These are phyloP conservation scores for Porphyrellus cyaneotinctus DNA, from an alignment of 768 basidiomycete genomes.

Conservation along the genomic window DNA sequence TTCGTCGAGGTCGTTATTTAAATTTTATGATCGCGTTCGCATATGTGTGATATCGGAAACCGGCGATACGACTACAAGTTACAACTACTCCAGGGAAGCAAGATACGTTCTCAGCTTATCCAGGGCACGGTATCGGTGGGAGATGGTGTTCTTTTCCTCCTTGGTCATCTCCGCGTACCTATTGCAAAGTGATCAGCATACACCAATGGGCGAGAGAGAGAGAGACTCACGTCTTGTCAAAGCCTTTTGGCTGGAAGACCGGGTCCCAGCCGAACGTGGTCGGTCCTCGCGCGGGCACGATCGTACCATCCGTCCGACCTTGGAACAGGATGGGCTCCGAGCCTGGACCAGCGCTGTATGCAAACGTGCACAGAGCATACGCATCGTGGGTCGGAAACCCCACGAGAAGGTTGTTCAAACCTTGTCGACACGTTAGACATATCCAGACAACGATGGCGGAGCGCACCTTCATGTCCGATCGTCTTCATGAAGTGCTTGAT, in stretches of 20 bases:
- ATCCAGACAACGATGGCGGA: background rate
- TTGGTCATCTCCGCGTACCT: constrained; percentile 69
- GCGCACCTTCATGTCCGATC: constrained; percentile 78
- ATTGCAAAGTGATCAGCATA: background rate
- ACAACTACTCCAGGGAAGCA: constrained; percentile 1
- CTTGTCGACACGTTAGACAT: constrained; percentile 34
- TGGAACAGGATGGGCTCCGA: constrained; percentile 79
- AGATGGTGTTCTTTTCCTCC: constrained; percentile 59
- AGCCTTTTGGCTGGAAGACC: constrained; percentile 73
- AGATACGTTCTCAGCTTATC: constrained; percentile 51
- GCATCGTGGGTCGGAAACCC: constrained; percentile 77
- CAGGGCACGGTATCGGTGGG: constrained; percentile 62
- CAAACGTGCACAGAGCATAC: constrained; percentile 93
- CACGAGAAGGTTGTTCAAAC: constrained; percentile 76
- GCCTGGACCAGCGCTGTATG: constrained; percentile 83
- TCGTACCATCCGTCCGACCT: constrained; percentile 83
- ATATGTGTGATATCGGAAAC: constrained; percentile 15
- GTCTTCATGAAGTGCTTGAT: constrained; percentile 89
- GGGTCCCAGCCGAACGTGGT: constrained; percentile 89
- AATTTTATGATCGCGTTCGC: too few species aligned
- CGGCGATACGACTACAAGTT: constrained; percentile 14
- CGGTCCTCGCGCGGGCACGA: constrained; percentile 81
- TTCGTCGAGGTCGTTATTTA: background rate
- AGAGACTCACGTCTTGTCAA: constrained; percentile 65
- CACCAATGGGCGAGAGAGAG: background rate